Conservation (phyloP, 2,329 filamentous ascomycete species). For the Colletotrichum sp. region DNA sequence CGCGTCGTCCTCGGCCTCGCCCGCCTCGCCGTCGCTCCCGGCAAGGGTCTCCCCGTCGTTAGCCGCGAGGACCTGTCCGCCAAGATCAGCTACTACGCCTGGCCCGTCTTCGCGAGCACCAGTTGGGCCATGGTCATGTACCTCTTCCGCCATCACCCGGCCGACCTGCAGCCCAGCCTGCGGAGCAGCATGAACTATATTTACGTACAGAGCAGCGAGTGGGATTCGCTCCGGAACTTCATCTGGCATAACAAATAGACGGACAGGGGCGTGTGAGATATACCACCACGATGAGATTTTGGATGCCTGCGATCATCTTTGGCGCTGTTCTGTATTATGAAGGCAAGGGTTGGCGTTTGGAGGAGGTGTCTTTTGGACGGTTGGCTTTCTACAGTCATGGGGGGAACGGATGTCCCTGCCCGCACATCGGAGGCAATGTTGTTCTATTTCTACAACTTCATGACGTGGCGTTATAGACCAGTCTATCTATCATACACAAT, state of each 20-base stretch:
- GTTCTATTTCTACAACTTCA: not conserved
- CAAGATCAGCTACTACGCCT: constrained; percentile 73
- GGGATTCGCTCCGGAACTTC: constrained; percentile 86
- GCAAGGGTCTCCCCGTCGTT: constrained; percentile 53
- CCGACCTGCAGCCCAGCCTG: constrained; percentile 88
- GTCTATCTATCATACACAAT: not conserved
- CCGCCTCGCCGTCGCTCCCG: constrained; percentile 77
- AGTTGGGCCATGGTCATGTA: constrained; percentile 97
- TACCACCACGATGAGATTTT: not conserved
- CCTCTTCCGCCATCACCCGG: constrained; percentile 89
- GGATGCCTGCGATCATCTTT: not conserved
- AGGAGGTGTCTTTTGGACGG: not conserved
- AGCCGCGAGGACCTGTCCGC: constrained; percentile 50
- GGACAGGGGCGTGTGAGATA: not conserved
- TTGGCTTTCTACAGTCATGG: not conserved
- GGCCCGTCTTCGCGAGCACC: constrained; percentile 89
- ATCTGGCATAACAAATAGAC: constrained; percentile 79
- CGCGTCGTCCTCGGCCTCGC: constrained; percentile 86
- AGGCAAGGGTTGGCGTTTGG: constrained; percentile 1
- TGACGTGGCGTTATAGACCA: constrained; percentile 26
- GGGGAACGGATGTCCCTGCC: not conserved
- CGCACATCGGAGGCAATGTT: not conserved
- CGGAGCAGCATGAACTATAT: constrained; percentile 98
- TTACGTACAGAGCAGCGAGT: constrained; percentile 87
- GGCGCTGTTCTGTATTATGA: not conserved